Percentiles rank a stretch among this genome's conserved stretches.
phyloP scores from a whole-genome alignment of 1,139 yeast genomes.

The Sugiyamaella pinicola region DNA sequence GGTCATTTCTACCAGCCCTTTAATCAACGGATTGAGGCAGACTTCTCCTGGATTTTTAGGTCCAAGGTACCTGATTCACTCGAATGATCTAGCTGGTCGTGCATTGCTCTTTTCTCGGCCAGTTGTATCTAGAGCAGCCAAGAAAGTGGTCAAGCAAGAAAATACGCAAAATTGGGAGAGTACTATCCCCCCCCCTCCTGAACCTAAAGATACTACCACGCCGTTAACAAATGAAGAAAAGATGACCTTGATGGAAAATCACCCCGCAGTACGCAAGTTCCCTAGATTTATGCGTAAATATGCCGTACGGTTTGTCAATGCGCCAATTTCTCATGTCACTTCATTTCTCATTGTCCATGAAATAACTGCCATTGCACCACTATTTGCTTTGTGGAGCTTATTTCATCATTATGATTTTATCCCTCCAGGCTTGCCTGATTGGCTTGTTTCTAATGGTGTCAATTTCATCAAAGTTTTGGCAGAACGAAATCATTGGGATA shows the following conservation, averaged over 20 bases:
- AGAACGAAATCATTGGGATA: conserved; percentile 42
- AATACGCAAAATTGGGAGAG: not conserved
- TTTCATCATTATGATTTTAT: conserved; percentile 59
- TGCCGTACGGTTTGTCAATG: conserved; percentile 53
- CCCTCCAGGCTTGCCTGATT: conserved; percentile 60
- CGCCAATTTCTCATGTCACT: conserved; percentile 71
- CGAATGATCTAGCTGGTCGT: not conserved
- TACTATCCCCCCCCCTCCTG: not conserved
- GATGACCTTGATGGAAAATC: conserved; percentile 12
- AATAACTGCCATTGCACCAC: conserved; percentile 77
- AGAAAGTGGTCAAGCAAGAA: conserved; percentile 14
- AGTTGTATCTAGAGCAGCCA: conserved; percentile 20
- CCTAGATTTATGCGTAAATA: conserved; percentile 57
- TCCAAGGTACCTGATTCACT: not conserved
- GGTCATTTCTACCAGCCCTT: not conserved
- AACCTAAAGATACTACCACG: not conserved
- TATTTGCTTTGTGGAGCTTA: conserved; percentile 73
- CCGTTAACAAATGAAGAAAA: not conserved
- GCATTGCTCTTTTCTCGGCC: not conserved
- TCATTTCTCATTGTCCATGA: conserved; percentile 84
- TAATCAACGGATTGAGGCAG: not conserved
- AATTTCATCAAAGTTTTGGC: conserved; percentile 57
- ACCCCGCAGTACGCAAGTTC: conserved; percentile 27
- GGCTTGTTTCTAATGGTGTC: conserved; percentile 65
- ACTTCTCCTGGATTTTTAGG: not conserved